phyloP scores from a whole-genome alignment of 306 rosid genomes.

The Crotalaria pallida region DNA sequence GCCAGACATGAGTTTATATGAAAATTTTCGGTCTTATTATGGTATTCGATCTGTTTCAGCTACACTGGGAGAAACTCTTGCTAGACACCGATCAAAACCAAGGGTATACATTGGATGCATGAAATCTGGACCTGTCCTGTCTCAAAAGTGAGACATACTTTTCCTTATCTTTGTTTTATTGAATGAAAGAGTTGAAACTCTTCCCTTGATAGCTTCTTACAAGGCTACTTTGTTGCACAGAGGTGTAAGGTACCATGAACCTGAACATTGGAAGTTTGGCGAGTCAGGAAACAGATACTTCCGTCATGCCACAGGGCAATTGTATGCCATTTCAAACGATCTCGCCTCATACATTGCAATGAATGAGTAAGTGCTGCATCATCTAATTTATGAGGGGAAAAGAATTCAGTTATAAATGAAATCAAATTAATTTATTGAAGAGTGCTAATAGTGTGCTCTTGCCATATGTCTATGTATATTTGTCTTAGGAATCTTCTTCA shows the following conservation, averaged over 20 bases:
- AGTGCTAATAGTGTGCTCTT: slow-evolving; percentile 1
- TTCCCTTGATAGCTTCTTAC: slow-evolving; percentile 31
- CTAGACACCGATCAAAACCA: slow-evolving; percentile 72
- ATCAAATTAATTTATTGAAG: not conserved
- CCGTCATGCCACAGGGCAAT: slow-evolving; percentile 98
- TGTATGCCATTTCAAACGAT: slow-evolving; percentile 91
- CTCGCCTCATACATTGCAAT: slow-evolving; percentile 81
- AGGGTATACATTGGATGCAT: slow-evolving; percentile 92
- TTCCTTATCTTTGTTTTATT: not conserved
- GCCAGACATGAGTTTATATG: not conserved
- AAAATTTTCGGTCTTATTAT: not conserved
- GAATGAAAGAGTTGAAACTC: not conserved
- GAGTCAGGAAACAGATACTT: slow-evolving; percentile 96
- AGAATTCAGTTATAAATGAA: not conserved
- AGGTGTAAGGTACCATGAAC: slow-evolving; percentile 99
- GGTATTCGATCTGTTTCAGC: slow-evolving; percentile 46
- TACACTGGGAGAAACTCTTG: slow-evolving; percentile 90
- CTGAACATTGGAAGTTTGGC: slow-evolving; percentile 93
- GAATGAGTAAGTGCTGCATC: slow-evolving; percentile 65
- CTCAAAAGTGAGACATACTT: slow-evolving; percentile 60
- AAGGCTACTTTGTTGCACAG: slow-evolving; percentile 36
- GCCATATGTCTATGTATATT: not conserved
- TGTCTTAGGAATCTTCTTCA: slow-evolving; percentile 83
- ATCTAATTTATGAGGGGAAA: not conserved
- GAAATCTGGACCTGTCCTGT: slow-evolving; percentile 97